Evolutionary conservation across 2,329 filamentous ascomycete species (phyloP).

Genomic region (Sporothrix phasma): DNA sequence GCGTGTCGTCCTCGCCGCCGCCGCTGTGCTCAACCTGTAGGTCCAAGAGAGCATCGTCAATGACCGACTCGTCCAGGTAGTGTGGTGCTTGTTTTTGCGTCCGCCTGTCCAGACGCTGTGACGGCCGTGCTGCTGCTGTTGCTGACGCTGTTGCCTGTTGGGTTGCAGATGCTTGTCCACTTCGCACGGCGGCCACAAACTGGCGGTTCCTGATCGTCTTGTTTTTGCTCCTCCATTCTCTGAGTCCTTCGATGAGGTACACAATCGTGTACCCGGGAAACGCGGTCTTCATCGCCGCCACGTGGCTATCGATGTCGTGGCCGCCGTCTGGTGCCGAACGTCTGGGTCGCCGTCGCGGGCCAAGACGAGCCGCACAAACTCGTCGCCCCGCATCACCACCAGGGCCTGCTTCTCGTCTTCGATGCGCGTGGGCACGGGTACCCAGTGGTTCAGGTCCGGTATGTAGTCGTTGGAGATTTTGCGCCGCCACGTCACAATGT

Average conservation of each 20-base stretch:
- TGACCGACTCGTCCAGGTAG: conserved; percentile 54
- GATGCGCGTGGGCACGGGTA: conserved; percentile 45
- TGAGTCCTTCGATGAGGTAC: conserved; percentile 63
- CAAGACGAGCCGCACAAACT: conserved; percentile 54
- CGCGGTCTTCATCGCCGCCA: conserved; percentile 42
- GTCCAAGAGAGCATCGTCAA: conserved; percentile 61
- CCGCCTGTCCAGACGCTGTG: conserved; percentile 20
- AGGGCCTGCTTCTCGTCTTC: conserved; percentile 51
- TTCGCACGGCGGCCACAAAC: conserved; percentile 55
- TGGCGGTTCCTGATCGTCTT: conserved; percentile 55
- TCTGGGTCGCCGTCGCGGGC: conserved; percentile 20
- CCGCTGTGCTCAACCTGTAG: conserved; percentile 55
- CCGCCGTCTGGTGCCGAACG: conserved; percentile 24
- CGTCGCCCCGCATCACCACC: conserved; percentile 50
- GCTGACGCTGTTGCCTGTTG: no score
- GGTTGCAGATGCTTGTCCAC: background rate
- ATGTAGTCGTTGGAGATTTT: conserved; percentile 57
- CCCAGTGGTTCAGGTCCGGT: conserved; percentile 52
- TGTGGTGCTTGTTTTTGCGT: conserved; percentile 35
- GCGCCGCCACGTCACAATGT: conserved; percentile 57
- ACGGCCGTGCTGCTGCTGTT: conserved; percentile 20
- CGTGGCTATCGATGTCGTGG: conserved; percentile 45
- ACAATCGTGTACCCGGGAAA: conserved; percentile 48
- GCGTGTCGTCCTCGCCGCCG: conserved; percentile 25
- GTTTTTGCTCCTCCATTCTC: conserved; percentile 58